Conservation (phyloP, 176 grass and related monocot species). For the Urochloa ruziziensis region DNA sequence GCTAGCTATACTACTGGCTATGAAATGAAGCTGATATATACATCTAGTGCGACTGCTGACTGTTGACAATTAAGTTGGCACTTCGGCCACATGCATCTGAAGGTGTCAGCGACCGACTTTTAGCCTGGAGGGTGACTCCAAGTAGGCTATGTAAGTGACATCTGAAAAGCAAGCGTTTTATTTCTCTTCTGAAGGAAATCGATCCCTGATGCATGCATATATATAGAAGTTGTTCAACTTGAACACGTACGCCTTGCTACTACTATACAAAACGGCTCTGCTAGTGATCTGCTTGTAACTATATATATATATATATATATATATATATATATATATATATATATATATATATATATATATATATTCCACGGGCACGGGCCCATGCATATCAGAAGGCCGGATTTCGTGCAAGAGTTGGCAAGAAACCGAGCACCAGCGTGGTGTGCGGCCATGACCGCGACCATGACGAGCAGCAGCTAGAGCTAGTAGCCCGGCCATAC, state of each 20-base stretch:
- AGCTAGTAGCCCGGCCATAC: neutral
- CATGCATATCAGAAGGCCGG: neutral
- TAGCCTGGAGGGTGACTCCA: neutral
- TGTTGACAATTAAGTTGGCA: neutral
- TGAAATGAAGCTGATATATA: neutral
- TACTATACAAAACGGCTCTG: neutral
- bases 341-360: no score
- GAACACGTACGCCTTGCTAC: neutral
- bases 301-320: no score
- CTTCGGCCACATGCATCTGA: neutral
- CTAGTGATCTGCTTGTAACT: neutral
- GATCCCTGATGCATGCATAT: neutral
- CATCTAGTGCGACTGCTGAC: constrained; percentile 8
- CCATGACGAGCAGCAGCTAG: neutral
- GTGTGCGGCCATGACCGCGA: neutral
- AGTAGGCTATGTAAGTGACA: neutral
- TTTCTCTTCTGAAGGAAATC: neutral
- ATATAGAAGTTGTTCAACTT: neutral
- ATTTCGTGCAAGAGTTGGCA: constrained; percentile 14
- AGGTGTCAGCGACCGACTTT: neutral
- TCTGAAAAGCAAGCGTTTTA: neutral
- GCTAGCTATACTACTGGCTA: neutral
- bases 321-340: no score
- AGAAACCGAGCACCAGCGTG: neutral
- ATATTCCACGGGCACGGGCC: neutral